phyloP scores from a whole-genome alignment of 2,329 filamentous ascomycete genomes.

The Penicillium sclerotigenum region DNA sequence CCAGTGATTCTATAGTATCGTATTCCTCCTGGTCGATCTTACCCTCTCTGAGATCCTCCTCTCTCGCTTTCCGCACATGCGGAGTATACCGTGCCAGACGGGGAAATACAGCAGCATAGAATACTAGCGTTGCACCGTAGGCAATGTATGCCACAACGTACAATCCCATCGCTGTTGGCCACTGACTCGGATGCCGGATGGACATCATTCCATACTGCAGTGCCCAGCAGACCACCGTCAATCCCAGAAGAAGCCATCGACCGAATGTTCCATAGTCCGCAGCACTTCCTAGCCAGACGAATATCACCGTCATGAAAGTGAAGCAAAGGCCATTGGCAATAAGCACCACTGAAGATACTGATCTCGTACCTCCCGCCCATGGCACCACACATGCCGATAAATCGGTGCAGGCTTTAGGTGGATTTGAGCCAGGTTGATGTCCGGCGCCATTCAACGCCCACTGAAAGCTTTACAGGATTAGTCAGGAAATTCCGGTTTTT shows the following conservation, averaged over 20 bases:
- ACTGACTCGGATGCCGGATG: slow-evolving; percentile 37
- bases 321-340: slow-evolving; percentile 46
- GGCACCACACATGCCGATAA: slow-evolving; percentile 40
- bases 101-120: slow-evolving; percentile 44
- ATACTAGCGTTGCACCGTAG: slow-evolving; percentile 43
- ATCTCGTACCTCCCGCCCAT: slow-evolving; percentile 39
- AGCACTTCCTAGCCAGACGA: slow-evolving; percentile 42
- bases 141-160: slow-evolving; percentile 42
- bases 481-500: background rate
- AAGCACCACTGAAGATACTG: slow-evolving; percentile 40
- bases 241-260: slow-evolving; percentile 39
- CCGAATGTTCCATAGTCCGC: slow-evolving; percentile 45
- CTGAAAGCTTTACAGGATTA: slow-evolving; percentile 34
- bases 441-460: slow-evolving; percentile 40
- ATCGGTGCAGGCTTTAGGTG: slow-evolving; percentile 29
- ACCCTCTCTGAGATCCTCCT: slow-evolving; percentile 40
- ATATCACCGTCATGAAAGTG: slow-evolving; percentile 44
- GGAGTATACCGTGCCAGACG: slow-evolving; percentile 41
- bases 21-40: slow-evolving; percentile 40
- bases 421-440: slow-evolving; percentile 37
- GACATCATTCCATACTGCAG: slow-evolving; percentile 44
- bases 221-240: slow-evolving; percentile 43
- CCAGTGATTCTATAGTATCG: slow-evolving; percentile 43
- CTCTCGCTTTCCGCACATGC: slow-evolving; percentile 42
- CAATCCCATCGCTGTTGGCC: slow-evolving; percentile 42